Evolutionary conservation across 345 rosid species (phyloP), one percentile per base, ranked within the genome.

Genomic region (Eucalyptus erythrocorys): DNA sequence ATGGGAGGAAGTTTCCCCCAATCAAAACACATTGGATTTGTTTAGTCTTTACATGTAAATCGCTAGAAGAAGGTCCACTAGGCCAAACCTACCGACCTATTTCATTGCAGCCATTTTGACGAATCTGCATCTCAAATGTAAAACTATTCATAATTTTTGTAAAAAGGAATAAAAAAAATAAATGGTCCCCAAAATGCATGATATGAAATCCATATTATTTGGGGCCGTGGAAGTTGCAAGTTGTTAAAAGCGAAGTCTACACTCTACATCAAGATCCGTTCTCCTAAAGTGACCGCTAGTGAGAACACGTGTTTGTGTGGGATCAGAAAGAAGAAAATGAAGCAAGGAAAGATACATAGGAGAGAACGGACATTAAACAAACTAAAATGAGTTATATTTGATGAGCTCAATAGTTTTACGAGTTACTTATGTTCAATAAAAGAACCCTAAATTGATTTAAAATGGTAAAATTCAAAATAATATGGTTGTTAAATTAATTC

Each of bases 401-500:
- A 57, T 10, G 26, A 57, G 26, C 3, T 5, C 3, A 11, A 0
- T 26, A 24, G n/a, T 26, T 57, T 24, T 57, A 57, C 6, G 6
- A 57, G 13, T 57, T 57, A 57, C 13, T 57, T 26, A 57, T 57
- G 4, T 57, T 57, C 30, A 57, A 11, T 57, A 24, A 26, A 2
- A 10, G 7, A 57, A 27, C 13, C 64, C 30, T 10, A 26, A 57
- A 57, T 57, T 10, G 13, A 26, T 57, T 57, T 57, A 24, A 5
- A 57, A 57, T 26, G 19, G 0, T 57, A 26, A 57, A 26, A 11
- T 11, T 26, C 6, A 57, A 57, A 26, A 57, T 57, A 26, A 10
- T 57, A 26, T 24, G 14, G 2, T 0, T 26, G 1, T 57, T 11
- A 57, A 0, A 26, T 57, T 10, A 8, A 26, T 57, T 57, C n/a